phyloP scores from a whole-genome alignment of 371 early-diverging fungal genomes.

The Amoeboaphelidium protococcarum region DNA sequence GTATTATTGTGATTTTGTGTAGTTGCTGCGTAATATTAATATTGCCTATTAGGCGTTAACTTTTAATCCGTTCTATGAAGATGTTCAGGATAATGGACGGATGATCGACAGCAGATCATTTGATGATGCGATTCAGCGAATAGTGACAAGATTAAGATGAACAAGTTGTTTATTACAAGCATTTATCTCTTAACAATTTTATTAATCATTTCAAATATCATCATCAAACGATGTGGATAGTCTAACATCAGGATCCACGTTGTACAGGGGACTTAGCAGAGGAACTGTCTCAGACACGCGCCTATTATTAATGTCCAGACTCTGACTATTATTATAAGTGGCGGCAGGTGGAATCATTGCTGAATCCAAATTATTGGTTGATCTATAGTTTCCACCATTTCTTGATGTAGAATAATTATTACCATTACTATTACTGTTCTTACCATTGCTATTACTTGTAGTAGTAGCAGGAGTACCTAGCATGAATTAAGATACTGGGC shows the following conservation, averaged over 20 bases:
- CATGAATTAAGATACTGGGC: not conserved
- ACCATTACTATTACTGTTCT: too few relatives aligned
- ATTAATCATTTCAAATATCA: not conserved
- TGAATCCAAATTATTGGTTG: too few relatives aligned
- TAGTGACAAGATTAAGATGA: not conserved
- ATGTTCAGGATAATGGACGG: not conserved
- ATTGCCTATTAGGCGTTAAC: not conserved
- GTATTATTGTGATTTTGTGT: too few relatives aligned
- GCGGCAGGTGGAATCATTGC: too few relatives aligned
- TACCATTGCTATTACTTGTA: too few relatives aligned
- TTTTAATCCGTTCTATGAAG: not conserved
- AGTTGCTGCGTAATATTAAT: not conserved
- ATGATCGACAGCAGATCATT: not conserved
- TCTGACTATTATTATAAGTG: too few relatives aligned
- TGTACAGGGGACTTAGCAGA: not conserved
- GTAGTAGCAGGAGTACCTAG: not conserved
- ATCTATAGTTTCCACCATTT: too few relatives aligned
- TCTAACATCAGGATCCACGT: not conserved
- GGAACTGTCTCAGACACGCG: too few relatives aligned
- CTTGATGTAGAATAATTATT: too few relatives aligned
- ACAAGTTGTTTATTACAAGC: not conserved
- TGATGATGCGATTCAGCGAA: not conserved
- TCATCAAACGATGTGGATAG: not conserved
- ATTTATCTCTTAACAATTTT: not conserved
- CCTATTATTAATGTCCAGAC: too few relatives aligned